These are phyloP conservation scores for Didymellaceae sp. DNA, from an alignment of 2,329 filamentous ascomycete species.

Conservation along the genomic window DNA sequence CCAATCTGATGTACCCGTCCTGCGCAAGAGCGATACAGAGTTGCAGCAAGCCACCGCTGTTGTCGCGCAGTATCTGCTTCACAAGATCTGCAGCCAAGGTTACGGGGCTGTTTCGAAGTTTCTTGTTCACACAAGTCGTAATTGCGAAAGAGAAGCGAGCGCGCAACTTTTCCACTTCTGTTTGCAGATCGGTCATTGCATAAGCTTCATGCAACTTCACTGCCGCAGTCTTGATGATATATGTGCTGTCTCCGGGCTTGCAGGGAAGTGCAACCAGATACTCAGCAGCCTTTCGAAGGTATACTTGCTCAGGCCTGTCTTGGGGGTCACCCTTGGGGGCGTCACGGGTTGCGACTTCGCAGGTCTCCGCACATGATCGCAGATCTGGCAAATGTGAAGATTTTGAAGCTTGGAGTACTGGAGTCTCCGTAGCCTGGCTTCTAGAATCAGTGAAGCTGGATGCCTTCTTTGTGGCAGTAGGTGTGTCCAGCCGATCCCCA, in stretches of 20 bases:
- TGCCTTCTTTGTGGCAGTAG: neutral
- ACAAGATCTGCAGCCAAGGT: slow-evolving; percentile 18
- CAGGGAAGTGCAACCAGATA: slow-evolving; percentile 26
- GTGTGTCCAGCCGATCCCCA: neutral
- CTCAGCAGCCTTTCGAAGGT: slow-evolving; percentile 24
- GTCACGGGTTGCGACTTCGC: too few species aligned
- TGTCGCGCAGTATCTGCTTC: slow-evolving; percentile 22
- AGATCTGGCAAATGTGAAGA: too few species aligned
- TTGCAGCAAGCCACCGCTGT: slow-evolving; percentile 31
- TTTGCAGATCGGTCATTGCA: slow-evolving; percentile 2
- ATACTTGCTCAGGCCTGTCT: slow-evolving; percentile 16
- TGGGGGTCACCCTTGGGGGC: neutral
- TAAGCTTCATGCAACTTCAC: slow-evolving; percentile 28
- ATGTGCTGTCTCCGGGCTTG: neutral
- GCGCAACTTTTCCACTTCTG: slow-evolving; percentile 23
- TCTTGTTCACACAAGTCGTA: slow-evolving; percentile 27
- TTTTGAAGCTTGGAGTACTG: too few species aligned
- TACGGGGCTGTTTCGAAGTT: slow-evolving; percentile 16
- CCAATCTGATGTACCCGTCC: slow-evolving; percentile 24
- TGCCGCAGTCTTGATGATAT: slow-evolving; percentile 24
- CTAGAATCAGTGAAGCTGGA: too few species aligned
- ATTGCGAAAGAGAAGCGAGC: slow-evolving; percentile 30
- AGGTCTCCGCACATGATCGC: too few species aligned
- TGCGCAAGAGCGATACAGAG: slow-evolving; percentile 31
- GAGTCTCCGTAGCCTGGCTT: neutral